Conservation (phyloP, 2,329 filamentous ascomycete species). For the Diaporthe capsici region DNA sequence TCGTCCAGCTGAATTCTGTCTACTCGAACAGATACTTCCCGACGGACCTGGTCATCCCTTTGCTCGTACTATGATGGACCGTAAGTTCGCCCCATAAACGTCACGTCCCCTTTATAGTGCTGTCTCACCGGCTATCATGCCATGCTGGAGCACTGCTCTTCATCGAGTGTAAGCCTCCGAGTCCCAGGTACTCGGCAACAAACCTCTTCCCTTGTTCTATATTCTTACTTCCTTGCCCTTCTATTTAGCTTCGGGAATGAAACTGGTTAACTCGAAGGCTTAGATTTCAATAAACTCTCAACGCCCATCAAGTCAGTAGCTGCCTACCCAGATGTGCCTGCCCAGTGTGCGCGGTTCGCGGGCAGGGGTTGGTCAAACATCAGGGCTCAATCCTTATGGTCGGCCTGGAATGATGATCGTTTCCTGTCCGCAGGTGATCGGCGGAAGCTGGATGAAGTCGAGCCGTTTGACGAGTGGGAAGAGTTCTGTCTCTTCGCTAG, state of each 20-base stretch:
- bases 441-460: conserved; percentile 74
- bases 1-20: conserved; percentile 79
- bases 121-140: no score
- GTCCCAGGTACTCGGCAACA: background rate
- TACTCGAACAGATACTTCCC: conserved; percentile 89
- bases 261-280: background rate
- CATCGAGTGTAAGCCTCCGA: background rate
- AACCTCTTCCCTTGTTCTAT: background rate
- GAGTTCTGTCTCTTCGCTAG: conserved; percentile 88
- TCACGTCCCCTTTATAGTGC: background rate
- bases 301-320: conserved; percentile 83
- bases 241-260: background rate
- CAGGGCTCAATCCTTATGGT: conserved; percentile 80
- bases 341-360: conserved; percentile 78
- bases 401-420: conserved; percentile 79
- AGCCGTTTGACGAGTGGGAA: conserved; percentile 97
- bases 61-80: conserved; percentile 85
- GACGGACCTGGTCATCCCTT: conserved; percentile 85
- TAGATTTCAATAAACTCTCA: conserved; percentile 81
- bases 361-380: conserved; percentile 77
- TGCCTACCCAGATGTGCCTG: conserved; percentile 75
- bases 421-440: conserved; percentile 76
- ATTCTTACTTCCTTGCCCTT: no score
- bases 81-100: background rate
- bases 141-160: no score